Evolutionary conservation across 768 basidiomycete species (phyloP), one percentile per base, ranked within the genome.

Genomic region (Russula lepida): DNA sequence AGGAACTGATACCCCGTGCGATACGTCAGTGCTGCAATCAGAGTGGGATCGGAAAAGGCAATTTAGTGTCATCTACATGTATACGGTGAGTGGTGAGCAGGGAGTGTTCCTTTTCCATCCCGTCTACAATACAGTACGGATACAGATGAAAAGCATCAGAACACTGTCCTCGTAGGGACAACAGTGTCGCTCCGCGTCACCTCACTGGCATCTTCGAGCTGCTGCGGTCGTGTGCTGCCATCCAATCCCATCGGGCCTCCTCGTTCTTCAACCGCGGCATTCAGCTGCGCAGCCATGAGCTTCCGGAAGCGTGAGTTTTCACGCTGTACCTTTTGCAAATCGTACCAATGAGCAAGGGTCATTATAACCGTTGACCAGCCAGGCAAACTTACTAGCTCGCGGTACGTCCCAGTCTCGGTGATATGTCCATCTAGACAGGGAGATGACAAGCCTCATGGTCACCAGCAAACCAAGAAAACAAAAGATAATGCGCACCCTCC

Each of bases 261-360:
- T 12, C 32, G 27, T 19, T 64, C 57, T 8, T 55, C 57, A 11
- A 27, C 61, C 7, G 75, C 76, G 5, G 88, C 81, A 60, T 76
- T 81, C 48, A 95, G 75, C 69, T 97, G 94, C 3, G 92, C 91
- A 25, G 91, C 89, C 92, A 97, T 94, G 50, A 97, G 79, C 8
- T 78, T 75, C 12, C 92, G 81, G 79, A 97, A 97, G 56, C 92
- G 79, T 46, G 92, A 93, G 68, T 85, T 83, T 56, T 76, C 74
- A 28, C 78, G 79, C 63, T 80, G 77, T n/a, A 87, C 79, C 88
- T 89, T 64, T 64, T 11, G 4, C 13, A 44, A 12, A 4, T 25
- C 6, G 17, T 41, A 19, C 12, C 11, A 1, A 3, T 27, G 21
- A 21, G 41, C 2, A 15, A 53, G 33, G 28, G 17, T 17, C 51